Evolutionary conservation across 352 stramenopile species (phyloP).

Genomic region (Phytophthora megakarya): DNA sequence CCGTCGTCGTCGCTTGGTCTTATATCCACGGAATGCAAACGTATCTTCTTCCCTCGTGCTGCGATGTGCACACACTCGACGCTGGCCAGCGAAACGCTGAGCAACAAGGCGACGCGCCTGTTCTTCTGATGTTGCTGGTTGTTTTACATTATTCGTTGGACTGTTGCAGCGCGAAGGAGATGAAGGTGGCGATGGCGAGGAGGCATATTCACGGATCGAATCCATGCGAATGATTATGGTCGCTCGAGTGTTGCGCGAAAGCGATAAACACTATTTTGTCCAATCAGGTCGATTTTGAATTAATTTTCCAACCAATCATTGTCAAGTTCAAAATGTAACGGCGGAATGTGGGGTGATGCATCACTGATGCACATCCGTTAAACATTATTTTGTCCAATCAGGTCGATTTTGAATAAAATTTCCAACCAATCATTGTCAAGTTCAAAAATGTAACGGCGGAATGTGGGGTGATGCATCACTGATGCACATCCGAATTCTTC

Average conservation of each 20-base stretch:
- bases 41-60: conserved; percentile 24
- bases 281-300: not conserved
- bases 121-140: not conserved
- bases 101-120: conserved; percentile 4
- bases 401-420: not conserved
- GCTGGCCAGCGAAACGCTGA: conserved; percentile 1
- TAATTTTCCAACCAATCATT: conserved; percentile 7
- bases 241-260: not conserved
- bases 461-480: not conserved
- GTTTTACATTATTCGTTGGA: not conserved
- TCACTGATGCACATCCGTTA: no score
- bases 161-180: not conserved
- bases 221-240: conserved; percentile 9
- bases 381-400: conserved; percentile 9
- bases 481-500: not conserved
- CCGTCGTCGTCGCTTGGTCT: conserved; percentile 21
- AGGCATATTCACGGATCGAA: conserved; percentile 19
- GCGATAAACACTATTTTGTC: no score
- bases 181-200: conserved; percentile 17
- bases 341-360: no score
- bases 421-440: conserved; percentile 12
- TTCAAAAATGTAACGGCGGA: conserved; percentile 1
- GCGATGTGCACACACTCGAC: not conserved
- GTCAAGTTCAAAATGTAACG: no score
- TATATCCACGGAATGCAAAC: conserved; percentile 45